Conservation (phyloP, 768 basidiomycete genomes). For the Galerina sulciceps region DNA sequence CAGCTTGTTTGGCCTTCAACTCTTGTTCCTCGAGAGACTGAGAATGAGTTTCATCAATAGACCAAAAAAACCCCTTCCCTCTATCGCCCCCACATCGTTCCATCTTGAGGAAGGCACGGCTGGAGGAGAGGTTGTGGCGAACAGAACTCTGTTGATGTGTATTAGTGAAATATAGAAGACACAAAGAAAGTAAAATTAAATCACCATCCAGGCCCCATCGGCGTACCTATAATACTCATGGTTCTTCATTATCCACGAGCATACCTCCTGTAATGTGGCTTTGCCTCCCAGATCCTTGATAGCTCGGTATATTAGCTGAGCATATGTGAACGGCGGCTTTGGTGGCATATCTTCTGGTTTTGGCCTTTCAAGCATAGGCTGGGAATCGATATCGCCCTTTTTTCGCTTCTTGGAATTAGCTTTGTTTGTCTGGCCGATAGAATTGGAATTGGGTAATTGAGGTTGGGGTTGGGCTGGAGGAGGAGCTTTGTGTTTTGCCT, state of each 20-base stretch:
- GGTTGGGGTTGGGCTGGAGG: constrained; percentile 49
- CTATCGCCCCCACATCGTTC: constrained; percentile 84
- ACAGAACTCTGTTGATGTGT: constrained; percentile 75
- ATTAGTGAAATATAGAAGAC: constrained; percentile 13
- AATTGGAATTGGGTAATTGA: constrained; percentile 66
- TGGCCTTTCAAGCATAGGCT: constrained; percentile 40
- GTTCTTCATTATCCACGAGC: constrained; percentile 86
- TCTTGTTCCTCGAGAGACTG: constrained; percentile 76
- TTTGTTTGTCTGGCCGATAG: constrained; percentile 53
- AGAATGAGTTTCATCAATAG: constrained; percentile 76
- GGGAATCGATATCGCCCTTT: constrained; percentile 56
- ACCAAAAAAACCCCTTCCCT: constrained; percentile 95
- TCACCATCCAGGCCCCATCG: constrained; percentile 91
- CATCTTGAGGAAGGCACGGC: constrained; percentile 89
- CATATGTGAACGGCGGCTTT: constrained; percentile 90
- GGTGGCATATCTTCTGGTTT: constrained; percentile 82
- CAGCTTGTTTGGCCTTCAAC: constrained; percentile 47
- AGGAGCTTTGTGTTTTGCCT: constrained; percentile 36
- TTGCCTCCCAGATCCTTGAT: constrained; percentile 82
- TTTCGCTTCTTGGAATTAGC: constrained; percentile 72
- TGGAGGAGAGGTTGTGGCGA: constrained; percentile 92
- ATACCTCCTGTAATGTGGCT: constrained; percentile 91
- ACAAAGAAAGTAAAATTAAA: constrained; percentile 27
- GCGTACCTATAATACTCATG: constrained; percentile 92
- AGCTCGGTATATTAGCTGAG: constrained; percentile 88